These are phyloP conservation scores for Hibiscus tridactylites DNA, from an alignment of 345 rosid species.

Conservation along the genomic window DNA sequence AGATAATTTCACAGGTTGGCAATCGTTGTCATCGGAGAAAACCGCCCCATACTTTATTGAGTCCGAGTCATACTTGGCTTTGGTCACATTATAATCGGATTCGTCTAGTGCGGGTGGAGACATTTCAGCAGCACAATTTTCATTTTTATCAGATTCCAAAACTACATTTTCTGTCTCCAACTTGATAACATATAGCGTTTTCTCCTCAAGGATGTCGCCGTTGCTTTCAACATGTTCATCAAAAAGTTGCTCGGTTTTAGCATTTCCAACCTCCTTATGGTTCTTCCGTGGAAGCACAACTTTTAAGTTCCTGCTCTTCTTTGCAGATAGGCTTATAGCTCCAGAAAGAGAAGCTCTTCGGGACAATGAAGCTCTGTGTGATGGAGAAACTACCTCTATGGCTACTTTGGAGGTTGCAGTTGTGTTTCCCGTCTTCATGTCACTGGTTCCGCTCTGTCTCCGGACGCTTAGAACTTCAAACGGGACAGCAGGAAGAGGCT, in stretches of 20 bases:
- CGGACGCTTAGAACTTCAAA: slow-evolving; percentile 18
- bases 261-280: slow-evolving; percentile 19
- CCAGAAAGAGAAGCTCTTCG: slow-evolving; percentile 16
- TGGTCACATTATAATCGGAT: slow-evolving; percentile 24
- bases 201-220: slow-evolving; percentile 36
- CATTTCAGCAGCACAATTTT: slow-evolving; percentile 29
- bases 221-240: background rate
- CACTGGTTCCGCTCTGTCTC: slow-evolving; percentile 22
- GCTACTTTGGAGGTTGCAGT: slow-evolving; percentile 17
- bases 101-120: slow-evolving; percentile 22
- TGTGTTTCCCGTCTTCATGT: slow-evolving; percentile 22
- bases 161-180: slow-evolving; percentile 37
- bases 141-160: slow-evolving; percentile 36
- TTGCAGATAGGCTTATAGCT: slow-evolving; percentile 26
- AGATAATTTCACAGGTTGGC: slow-evolving; percentile 34
- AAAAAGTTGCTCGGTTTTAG: slow-evolving; percentile 19
- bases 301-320: slow-evolving; percentile 26
- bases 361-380: background rate
- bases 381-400: slow-evolving; percentile 9
- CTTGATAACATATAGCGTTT: slow-evolving; percentile 55
- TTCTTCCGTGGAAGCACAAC: slow-evolving; percentile 26
- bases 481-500: slow-evolving; percentile 13
- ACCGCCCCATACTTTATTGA: background rate
- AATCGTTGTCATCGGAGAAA: slow-evolving; percentile 3
- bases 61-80: slow-evolving; percentile 30